These are phyloP conservation scores for Apophysomyces sp. DNA, from an alignment of 371 early-diverging fungal species.

Conservation along the genomic window DNA sequence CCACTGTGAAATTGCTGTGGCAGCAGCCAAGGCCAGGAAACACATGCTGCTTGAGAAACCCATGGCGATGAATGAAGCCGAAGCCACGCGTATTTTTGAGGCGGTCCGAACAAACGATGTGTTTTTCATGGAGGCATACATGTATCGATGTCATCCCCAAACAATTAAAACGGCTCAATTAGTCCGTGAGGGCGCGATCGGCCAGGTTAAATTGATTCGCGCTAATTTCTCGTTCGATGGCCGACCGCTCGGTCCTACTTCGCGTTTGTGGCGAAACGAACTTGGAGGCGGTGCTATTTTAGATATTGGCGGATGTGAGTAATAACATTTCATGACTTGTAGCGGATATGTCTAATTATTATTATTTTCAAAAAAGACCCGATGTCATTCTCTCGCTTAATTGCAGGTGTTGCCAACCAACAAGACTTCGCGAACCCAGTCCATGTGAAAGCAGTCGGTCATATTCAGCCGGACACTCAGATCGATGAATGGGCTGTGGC, in stretches of 20 bases:
- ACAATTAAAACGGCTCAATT: slow-evolving; percentile 30
- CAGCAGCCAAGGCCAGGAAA: slow-evolving; percentile 35
- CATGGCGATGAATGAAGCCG: slow-evolving; percentile 41
- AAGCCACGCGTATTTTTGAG: slow-evolving; percentile 32
- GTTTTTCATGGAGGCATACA: slow-evolving; percentile 53
- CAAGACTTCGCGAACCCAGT: slow-evolving; percentile 21
- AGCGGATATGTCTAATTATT: background rate
- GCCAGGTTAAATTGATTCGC: slow-evolving; percentile 36
- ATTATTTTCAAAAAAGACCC: slow-evolving; percentile 25
- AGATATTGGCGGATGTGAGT: slow-evolving; percentile 53
- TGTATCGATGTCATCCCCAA: slow-evolving; percentile 53
- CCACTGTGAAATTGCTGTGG: slow-evolving; percentile 39
- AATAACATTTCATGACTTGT: background rate
- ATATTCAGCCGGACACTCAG: slow-evolving; percentile 36
- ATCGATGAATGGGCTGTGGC: slow-evolving; percentile 52
- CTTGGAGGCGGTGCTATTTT: slow-evolving; percentile 48
- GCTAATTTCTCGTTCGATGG: slow-evolving; percentile 46
- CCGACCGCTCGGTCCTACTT: slow-evolving; percentile 26
- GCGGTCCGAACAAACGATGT: slow-evolving; percentile 27
- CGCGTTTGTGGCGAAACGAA: slow-evolving; percentile 45
- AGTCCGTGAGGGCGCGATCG: slow-evolving; percentile 30
- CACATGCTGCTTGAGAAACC: slow-evolving; percentile 55
- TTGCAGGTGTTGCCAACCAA: slow-evolving; percentile 34
- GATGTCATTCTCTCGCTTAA: slow-evolving; percentile 41
- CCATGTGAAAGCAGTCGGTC: slow-evolving; percentile 37